Conservation (phyloP, 1,284 basidiomycete genomes). For the Pseudozyma sp. region DNA sequence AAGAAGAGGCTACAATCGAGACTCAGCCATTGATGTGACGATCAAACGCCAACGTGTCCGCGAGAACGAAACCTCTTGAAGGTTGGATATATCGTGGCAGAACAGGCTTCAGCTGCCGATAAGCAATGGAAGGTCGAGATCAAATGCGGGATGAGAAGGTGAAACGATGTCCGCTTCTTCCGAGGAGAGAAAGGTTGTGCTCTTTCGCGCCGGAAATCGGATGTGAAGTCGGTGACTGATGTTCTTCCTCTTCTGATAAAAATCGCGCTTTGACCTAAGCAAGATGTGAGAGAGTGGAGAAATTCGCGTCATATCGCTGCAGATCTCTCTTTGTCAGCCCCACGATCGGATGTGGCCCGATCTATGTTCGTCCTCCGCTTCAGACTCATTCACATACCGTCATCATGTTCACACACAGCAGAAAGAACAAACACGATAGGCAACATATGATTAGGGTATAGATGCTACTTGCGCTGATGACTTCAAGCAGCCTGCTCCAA, state of each 20-base stretch:
- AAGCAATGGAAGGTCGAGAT: not conserved
- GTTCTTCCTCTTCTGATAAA: not conserved
- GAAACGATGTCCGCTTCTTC: not conserved
- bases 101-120: too few relatives aligned
- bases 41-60: not conserved
- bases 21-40: slow-evolving; percentile 9
- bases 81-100: not conserved
- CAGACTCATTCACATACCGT: not conserved
- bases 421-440: too few relatives aligned
- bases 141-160: not conserved
- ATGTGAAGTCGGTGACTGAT: slow-evolving; percentile 2
- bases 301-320: not conserved
- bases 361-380: not conserved
- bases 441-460: slow-evolving; percentile 8
- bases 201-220: slow-evolving; percentile 2
- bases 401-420: not conserved
- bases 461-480: not conserved
- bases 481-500: slow-evolving; percentile 7
- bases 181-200: too few relatives aligned
- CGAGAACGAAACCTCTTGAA: not conserved
- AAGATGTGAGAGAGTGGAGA: not conserved
- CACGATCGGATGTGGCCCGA: not conserved
- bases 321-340: not conserved
- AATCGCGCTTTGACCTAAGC: slow-evolving; percentile 4
- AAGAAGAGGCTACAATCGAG: not conserved